Conservation (phyloP, 2,329 filamentous ascomycete genomes). For the Fusarium dimerum region DNA sequence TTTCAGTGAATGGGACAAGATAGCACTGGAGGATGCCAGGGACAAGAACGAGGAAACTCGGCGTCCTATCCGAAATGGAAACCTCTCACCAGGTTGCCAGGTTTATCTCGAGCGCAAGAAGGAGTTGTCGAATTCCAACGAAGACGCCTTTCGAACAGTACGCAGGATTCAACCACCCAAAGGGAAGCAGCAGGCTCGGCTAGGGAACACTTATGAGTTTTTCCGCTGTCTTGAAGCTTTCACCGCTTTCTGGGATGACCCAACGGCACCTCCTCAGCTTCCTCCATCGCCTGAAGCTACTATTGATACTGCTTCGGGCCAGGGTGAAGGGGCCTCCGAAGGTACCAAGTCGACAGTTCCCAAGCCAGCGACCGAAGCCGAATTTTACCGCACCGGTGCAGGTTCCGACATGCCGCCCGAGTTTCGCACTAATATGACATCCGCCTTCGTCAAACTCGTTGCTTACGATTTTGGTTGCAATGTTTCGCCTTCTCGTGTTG, state of each 20-base stretch:
- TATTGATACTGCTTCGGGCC: slow-evolving; percentile 19
- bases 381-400: slow-evolving; percentile 43
- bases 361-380: slow-evolving; percentile 10
- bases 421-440: slow-evolving; percentile 56
- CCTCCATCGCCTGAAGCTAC: slow-evolving; percentile 36
- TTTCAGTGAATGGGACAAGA: slow-evolving; percentile 51
- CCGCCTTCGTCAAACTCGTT: slow-evolving; percentile 63
- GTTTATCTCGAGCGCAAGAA: slow-evolving; percentile 59
- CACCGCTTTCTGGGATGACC: slow-evolving; percentile 63
- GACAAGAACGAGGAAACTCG: slow-evolving; percentile 51
- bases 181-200: slow-evolving; percentile 53
- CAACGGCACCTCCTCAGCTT: slow-evolving; percentile 41
- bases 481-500: slow-evolving; percentile 54
- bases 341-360: slow-evolving; percentile 12
- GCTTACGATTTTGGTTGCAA: slow-evolving; percentile 68
- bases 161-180: slow-evolving; percentile 56
- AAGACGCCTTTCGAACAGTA: slow-evolving; percentile 61
- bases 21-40: slow-evolving; percentile 51
- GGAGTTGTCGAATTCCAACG: slow-evolving; percentile 58
- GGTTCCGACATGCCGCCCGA: slow-evolving; percentile 61
- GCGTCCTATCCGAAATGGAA: slow-evolving; percentile 52
- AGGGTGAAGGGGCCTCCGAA: slow-evolving; percentile 7
- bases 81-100: slow-evolving; percentile 56
- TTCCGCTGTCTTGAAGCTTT: slow-evolving; percentile 63
- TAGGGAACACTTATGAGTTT: slow-evolving; percentile 68